Percentiles rank a stretch among this genome's conserved stretches.
Evolutionary conservation across 164 flowering plant species (phyloP).

Genomic region (Umbilicus rupestris): DNA sequence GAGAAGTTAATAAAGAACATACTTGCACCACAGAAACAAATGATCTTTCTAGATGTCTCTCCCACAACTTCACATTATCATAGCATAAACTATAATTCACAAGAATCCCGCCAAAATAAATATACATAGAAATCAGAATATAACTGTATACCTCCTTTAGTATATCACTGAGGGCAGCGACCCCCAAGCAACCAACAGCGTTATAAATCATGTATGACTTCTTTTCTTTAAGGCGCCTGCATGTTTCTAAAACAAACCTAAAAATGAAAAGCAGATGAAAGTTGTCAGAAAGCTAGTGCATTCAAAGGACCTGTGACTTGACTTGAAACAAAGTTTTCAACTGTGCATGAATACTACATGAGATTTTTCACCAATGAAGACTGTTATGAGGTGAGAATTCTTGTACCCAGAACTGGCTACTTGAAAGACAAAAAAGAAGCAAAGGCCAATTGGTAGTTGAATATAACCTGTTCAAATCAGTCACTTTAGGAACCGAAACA

Average conservation of each 20-base stretch:
- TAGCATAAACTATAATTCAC: neutral
- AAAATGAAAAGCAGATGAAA: neutral
- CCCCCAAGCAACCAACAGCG: conserved; percentile 82
- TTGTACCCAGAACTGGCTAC: neutral
- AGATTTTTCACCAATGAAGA: neutral
- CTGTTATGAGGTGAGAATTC: neutral
- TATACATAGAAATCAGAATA: neutral
- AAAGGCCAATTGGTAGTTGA: neutral
- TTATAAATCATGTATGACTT: conserved; percentile 72
- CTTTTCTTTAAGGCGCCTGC: conserved; percentile 64
- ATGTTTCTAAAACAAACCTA: conserved; percentile 68
- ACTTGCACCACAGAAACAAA: neutral
- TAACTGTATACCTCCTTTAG: conserved; percentile 62
- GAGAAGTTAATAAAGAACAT: neutral
- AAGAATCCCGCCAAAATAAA: neutral
- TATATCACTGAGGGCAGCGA: conserved; percentile 66
- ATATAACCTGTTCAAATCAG: conserved; percentile 53
- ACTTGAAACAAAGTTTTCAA: too few relatives aligned
- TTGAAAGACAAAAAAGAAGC: neutral
- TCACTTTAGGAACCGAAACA: conserved; percentile 19
- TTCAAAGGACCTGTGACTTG: neutral
- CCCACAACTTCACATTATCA: neutral
- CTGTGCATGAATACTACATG: too few relatives aligned
- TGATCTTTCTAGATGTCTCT: neutral
- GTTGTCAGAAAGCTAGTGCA: neutral